Percentiles rank a stretch among this genome's conserved stretches.
Evolutionary conservation across 2,329 filamentous ascomycete genomes (phyloP).

Genomic region (Pseudogymnoascus sp.): DNA sequence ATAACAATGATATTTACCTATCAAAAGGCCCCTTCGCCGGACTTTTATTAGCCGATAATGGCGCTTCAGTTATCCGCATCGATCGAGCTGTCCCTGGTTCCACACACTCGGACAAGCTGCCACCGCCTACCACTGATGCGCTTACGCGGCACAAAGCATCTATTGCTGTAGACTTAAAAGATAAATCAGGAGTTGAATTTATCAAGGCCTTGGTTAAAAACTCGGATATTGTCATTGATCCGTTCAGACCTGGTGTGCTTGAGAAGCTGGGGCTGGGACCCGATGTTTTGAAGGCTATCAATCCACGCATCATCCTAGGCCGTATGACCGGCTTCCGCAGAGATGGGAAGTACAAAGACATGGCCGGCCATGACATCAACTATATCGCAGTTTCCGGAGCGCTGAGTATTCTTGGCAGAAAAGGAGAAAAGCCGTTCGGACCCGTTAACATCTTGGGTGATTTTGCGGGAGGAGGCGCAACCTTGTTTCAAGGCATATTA

Average conservation of each 20-base stretch:
- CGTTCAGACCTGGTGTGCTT: constrained; percentile 83
- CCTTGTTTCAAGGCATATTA: constrained; percentile 73
- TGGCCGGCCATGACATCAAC: constrained; percentile 96
- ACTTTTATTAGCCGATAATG: constrained; percentile 81
- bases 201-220: constrained; percentile 54
- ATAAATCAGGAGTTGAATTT: constrained; percentile 51
- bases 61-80: constrained; percentile 78
- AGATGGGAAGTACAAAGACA: constrained; percentile 73
- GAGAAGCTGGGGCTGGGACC: constrained; percentile 77
- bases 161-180: constrained; percentile 72
- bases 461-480: constrained; percentile 82
- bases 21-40: constrained; percentile 72
- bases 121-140: constrained; percentile 55
- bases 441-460: constrained; percentile 82
- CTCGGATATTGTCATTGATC: constrained; percentile 81
- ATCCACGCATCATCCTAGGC: constrained; percentile 70
- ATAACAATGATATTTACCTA: constrained; percentile 3
- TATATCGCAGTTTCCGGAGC: constrained; percentile 85
- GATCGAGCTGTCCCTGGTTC: constrained; percentile 52
- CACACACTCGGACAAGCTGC: constrained; percentile 30
- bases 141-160: constrained; percentile 76
- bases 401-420: constrained; percentile 65
- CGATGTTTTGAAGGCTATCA: constrained; percentile 51
- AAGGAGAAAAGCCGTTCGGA: constrained; percentile 61
- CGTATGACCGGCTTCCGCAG: constrained; percentile 86